These are phyloP conservation scores for Talaromyces ruber DNA, from an alignment of 495 filamentous ascomycete species.

Conservation along the genomic window DNA sequence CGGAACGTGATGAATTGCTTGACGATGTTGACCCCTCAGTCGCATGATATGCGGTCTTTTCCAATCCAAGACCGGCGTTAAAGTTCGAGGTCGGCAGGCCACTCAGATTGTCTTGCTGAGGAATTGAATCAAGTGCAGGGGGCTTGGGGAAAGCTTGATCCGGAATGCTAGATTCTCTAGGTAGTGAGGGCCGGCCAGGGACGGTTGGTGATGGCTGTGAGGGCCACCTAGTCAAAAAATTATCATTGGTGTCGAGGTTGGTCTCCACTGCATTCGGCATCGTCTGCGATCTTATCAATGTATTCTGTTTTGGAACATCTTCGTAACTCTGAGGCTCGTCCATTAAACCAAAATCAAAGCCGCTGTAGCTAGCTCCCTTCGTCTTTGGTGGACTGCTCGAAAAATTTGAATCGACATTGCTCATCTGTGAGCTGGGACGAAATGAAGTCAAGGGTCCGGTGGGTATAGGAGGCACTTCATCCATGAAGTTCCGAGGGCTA, in stretches of 20 bases:
- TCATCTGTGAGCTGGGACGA: constrained; percentile 12
- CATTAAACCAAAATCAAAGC: constrained; percentile 10
- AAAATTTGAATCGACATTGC: constrained; percentile 15
- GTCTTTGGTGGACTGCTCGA: constrained; percentile 16
- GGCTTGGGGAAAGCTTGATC: not conserved
- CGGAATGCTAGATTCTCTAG: constrained; percentile 12
- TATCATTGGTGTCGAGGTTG: not conserved
- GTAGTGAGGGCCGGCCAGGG: constrained; percentile 2
- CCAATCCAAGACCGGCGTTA: constrained; percentile 30
- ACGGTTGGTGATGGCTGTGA: constrained; percentile 6
- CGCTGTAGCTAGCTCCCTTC: constrained; percentile 18
- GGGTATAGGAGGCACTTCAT: constrained; percentile 32
- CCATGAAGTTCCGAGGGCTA: constrained; percentile 22
- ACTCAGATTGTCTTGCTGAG: constrained; percentile 7
- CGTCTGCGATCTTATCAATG: constrained; percentile 2
- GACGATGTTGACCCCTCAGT: constrained; percentile 61
- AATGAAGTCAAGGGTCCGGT: constrained; percentile 18
- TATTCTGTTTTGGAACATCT: not conserved
- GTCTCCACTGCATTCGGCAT: not conserved
- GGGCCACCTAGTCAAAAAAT: constrained; percentile 3
- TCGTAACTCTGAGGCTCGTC: constrained; percentile 2
- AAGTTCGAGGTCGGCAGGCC: constrained; percentile 30
- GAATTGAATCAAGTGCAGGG: not conserved
- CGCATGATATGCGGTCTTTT: constrained; percentile 49
- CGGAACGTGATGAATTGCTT: constrained; percentile 57